Base-by-base conservation (phyloP, 805 yeast species). In the Scheffersomyces coipomensis region DNA sequence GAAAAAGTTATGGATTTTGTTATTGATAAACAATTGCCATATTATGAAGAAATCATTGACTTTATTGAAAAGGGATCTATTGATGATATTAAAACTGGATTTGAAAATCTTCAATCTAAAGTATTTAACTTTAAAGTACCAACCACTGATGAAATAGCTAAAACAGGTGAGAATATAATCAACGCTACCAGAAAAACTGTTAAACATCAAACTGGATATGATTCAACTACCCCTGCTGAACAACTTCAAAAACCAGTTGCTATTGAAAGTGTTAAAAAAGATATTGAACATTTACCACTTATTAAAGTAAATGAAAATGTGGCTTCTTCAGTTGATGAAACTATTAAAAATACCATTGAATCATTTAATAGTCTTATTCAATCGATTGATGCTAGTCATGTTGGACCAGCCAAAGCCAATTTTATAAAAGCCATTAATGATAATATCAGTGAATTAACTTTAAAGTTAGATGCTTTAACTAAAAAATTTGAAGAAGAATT, bases 1-100 rank as follows among this genome's bases (percentile, higher is more conserved):
- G 74, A 69, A 35, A 57, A 54, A 37, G 73, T 68, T 12, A 58
- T 68, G 68, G 73, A 68, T 49, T 67, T 67, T 44, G 71, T 69
- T 29, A 63, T 67, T 40, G 74, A 68, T 48, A 50, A 66, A 37
- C 66, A 68, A 40, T 60, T 66, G 44, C 75, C 75, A 12, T 67
- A 64, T 52, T 55, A 64, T 42, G 75, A 69, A 44, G 68, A 66
- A 47, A 46, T 67, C 33, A 50, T 69, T 39, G 68, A 68, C 33
- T 33, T 62, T 27, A 58, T 65, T 32, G 74, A 68, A 47, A 50
- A 56, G 32, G 70, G 68, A 5, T 52, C 65, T 2, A 18, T 52
- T 13, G 66, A 64, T 5, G 73, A 66, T 35, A 18, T 67, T 33
- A 44, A 56, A 42, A 44, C 44, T 19, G 37, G 40, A 26, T 47